Evolutionary conservation across 768 basidiomycete species (phyloP).

Genomic region (Auriscalpium microsporum): DNA sequence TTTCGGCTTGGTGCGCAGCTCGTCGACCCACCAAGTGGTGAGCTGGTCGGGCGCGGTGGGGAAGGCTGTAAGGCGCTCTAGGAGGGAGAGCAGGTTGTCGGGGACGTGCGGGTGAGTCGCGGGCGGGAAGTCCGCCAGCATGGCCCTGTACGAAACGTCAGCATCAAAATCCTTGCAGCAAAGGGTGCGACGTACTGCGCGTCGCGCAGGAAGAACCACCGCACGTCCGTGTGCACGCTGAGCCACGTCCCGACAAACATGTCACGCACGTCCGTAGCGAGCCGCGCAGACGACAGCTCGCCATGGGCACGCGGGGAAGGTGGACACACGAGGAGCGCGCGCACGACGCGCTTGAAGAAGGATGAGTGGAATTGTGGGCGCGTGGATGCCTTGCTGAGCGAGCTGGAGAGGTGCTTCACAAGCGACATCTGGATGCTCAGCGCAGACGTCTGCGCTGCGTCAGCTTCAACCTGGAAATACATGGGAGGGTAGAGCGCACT

Average conservation of each 20-base stretch:
- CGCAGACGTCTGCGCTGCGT: slow-evolving; percentile 45
- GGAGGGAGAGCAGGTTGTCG: slow-evolving; percentile 51
- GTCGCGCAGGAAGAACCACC: slow-evolving; percentile 86
- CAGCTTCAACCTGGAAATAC: slow-evolving; percentile 1
- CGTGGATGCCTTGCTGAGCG: slow-evolving; percentile 34
- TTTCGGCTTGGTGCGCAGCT: slow-evolving; percentile 49
- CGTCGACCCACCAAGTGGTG: slow-evolving; percentile 72
- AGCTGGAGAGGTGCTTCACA: slow-evolving; percentile 68
- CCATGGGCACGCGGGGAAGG: slow-evolving; percentile 30
- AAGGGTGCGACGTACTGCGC: slow-evolving; percentile 42
- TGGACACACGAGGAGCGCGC: slow-evolving; percentile 54
- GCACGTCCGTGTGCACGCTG: slow-evolving; percentile 70
- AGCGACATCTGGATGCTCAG: slow-evolving; percentile 71
- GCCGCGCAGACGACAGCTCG: slow-evolving; percentile 13
- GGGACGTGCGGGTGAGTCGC: slow-evolving; percentile 28
- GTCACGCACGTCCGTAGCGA: slow-evolving; percentile 53
- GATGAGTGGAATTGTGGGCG: slow-evolving; percentile 61
- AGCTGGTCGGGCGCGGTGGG: slow-evolving; percentile 63
- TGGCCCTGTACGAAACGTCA: slow-evolving; percentile 21
- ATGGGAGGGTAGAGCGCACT: slow-evolving; percentile 35
- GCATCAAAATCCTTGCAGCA: not conserved
- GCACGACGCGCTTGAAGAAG: slow-evolving; percentile 58
- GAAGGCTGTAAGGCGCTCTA: slow-evolving; percentile 64
- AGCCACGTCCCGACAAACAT: slow-evolving; percentile 67
- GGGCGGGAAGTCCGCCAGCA: slow-evolving; percentile 18